phyloP scores from a whole-genome alignment of 441 rosid genomes.

The Theobroma grandiflorum region DNA sequence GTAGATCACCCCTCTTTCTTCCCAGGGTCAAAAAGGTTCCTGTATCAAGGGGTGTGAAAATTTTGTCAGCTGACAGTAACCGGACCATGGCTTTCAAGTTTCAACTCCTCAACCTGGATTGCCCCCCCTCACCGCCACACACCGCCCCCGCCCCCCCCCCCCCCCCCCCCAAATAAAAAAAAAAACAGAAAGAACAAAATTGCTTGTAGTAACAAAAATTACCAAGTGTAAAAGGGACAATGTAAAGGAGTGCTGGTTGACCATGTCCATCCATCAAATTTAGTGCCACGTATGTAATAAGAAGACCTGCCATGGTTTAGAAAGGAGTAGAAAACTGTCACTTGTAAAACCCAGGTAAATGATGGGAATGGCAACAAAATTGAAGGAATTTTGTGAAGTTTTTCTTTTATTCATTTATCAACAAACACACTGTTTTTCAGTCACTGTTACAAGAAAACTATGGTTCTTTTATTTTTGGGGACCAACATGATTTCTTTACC shows the following conservation, averaged over 20 bases:
- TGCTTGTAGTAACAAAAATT: constrained; percentile 10
- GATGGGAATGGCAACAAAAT: background rate
- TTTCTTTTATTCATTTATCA: background rate
- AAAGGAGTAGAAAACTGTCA: constrained; percentile 7
- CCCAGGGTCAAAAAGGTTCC: constrained; percentile 65
- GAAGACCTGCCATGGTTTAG: constrained; percentile 55
- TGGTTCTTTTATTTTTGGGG: background rate
- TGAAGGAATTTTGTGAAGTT: background rate
- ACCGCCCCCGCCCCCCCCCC: too few relatives aligned
- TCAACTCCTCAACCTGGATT: background rate
- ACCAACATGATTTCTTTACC: constrained; percentile 9
- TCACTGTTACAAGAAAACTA: constrained; percentile 3
- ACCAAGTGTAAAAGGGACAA: constrained; percentile 77
- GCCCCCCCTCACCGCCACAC: background rate
- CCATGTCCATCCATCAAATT: constrained; percentile 89
- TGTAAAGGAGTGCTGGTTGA: constrained; percentile 78
- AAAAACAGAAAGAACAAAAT: background rate
- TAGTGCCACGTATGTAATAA: constrained; percentile 70
- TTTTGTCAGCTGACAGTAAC: background rate
- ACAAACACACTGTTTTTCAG: background rate
- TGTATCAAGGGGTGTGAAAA: constrained; percentile 32
- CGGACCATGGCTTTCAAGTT: background rate
- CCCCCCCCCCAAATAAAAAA: too few relatives aligned
- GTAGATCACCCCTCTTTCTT: constrained; percentile 62
- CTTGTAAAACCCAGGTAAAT: constrained; percentile 17